Conservation (phyloP, 495 filamentous ascomycete genomes). For the Melanomma pulvis-pyrius region DNA sequence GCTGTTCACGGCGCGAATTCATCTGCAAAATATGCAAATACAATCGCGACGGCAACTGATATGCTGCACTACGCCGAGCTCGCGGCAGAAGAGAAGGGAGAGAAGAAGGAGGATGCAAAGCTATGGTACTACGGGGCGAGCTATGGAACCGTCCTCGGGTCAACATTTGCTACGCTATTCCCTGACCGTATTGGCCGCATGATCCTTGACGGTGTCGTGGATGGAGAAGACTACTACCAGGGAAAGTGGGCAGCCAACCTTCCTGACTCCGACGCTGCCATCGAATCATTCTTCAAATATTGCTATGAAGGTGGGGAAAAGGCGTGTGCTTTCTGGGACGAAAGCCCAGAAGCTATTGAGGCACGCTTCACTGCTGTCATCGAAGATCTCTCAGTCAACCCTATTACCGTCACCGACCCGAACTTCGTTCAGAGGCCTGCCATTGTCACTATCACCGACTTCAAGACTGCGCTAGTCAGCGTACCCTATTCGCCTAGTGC, state of each 20-base stretch:
- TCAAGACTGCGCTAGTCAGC: constrained; percentile 45
- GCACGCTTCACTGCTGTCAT: constrained; percentile 50
- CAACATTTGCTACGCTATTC: constrained; percentile 55
- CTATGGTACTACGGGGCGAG: constrained; percentile 39
- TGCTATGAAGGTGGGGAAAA: constrained; percentile 55
- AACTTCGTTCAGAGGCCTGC: constrained; percentile 1
- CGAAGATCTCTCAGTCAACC: constrained; percentile 50
- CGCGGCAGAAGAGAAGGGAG: constrained; percentile 47
- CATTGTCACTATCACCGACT: constrained; percentile 40
- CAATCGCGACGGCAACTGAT: constrained; percentile 51
- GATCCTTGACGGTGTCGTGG: constrained; percentile 57
- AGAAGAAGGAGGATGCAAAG: constrained; percentile 30
- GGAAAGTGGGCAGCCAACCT: constrained; percentile 40
- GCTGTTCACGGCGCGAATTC: neutral
- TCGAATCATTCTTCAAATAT: constrained; percentile 55
- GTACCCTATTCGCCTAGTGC: constrained; percentile 62
- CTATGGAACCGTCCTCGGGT: constrained; percentile 39
- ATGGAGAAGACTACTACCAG: constrained; percentile 45
- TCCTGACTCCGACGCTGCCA: constrained; percentile 48
- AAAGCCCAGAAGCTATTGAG: constrained; percentile 48
- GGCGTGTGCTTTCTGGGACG: constrained; percentile 48
- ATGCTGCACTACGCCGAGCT: constrained; percentile 55
- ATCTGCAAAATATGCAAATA: constrained; percentile 48
- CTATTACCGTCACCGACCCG: constrained; percentile 44
- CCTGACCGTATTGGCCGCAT: constrained; percentile 54